phyloP scores from a whole-genome alignment of 169 alveolate species.

The Plasmodium adleri region DNA sequence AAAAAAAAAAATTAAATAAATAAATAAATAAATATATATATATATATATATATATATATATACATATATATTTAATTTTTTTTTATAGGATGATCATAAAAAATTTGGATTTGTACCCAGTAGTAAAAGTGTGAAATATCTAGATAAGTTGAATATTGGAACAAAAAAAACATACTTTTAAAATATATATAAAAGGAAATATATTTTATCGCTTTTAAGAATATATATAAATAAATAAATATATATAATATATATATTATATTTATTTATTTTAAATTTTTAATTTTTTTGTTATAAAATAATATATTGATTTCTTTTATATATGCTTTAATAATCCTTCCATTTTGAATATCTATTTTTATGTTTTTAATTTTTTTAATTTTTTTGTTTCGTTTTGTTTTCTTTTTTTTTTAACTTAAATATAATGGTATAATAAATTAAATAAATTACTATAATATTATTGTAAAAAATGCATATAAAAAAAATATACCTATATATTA shows the following conservation, averaged over 20 bases:
- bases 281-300: too few species aligned
- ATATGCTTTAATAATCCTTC: too few species aligned
- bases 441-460: too few species aligned
- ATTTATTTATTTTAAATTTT: background rate
- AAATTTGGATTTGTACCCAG: constrained; percentile 68
- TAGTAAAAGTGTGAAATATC: constrained; percentile 32
- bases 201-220: constrained; percentile 8
- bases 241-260: background rate
- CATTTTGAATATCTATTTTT: too few species aligned
- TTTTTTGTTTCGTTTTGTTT: too few species aligned
- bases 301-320: too few species aligned
- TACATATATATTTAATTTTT: constrained; percentile 2
- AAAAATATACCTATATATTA: too few species aligned
- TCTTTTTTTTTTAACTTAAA: too few species aligned
- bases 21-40: background rate
- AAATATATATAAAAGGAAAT: background rate
- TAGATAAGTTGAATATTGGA: constrained; percentile 47
- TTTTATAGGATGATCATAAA: constrained; percentile 39
- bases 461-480: too few species aligned
- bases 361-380: too few species aligned
- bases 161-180: constrained; percentile 57
- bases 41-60: constrained; percentile 1
- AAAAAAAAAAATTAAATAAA: background rate
- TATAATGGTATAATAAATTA: too few species aligned
- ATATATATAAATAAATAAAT: constrained; percentile 1